phyloP scores from a whole-genome alignment of 768 basidiomycete genomes.

The Lentinus brumalis region DNA sequence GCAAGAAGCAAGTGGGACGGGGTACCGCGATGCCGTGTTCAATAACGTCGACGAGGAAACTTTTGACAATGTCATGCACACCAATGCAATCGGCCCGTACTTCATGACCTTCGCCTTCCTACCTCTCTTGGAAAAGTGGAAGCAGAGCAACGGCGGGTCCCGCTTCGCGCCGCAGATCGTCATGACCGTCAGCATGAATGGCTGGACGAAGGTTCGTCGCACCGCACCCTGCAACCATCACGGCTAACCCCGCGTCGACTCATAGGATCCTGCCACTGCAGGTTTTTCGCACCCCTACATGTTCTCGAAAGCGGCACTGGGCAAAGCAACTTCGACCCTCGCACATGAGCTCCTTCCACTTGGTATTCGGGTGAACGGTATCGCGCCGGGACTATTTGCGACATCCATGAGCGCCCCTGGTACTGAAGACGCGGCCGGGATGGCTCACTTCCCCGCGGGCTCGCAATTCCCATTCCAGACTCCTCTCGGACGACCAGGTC shows the following conservation, averaged over 20 bases:
- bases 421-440: constrained; percentile 28
- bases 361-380: constrained; percentile 49
- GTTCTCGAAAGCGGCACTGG: constrained; percentile 50
- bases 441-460: constrained; percentile 16
- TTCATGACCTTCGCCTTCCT: constrained; percentile 61
- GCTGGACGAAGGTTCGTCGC: constrained; percentile 46
- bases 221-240: too few species aligned
- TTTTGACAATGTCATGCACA: constrained; percentile 40
- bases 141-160: constrained; percentile 32
- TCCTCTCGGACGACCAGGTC: constrained; percentile 32
- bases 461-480: constrained; percentile 33
- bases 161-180: constrained; percentile 48
- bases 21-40: constrained; percentile 42
- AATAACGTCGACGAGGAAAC: constrained; percentile 38
- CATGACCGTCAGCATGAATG: constrained; percentile 55
- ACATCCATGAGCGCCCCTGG: constrained; percentile 33
- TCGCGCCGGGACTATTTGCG: constrained; percentile 44
- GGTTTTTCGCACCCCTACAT: constrained; percentile 47
- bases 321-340: constrained; percentile 46
- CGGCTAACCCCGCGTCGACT: neutral
- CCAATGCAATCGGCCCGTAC: constrained; percentile 51
- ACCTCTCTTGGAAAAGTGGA: constrained; percentile 52
- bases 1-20: constrained; percentile 34
- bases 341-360: constrained; percentile 51
- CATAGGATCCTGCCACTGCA: constrained; percentile 42